Evolutionary conservation across 371 early-diverging fungal species (phyloP).

Genomic region (Saksenaea oblongispora): DNA sequence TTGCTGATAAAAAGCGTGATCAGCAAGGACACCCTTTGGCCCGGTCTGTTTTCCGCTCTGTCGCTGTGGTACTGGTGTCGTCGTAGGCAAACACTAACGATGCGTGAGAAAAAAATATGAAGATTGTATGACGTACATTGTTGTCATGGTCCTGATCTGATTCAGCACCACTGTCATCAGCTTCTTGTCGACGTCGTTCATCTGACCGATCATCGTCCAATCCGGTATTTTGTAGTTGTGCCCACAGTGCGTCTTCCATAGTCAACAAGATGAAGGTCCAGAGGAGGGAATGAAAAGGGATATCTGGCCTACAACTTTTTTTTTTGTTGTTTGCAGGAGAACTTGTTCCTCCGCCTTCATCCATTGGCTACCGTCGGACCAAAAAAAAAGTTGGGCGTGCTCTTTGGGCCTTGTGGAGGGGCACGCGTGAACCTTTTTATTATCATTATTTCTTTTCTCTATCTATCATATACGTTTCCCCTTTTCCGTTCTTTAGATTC

Average conservation of each 20-base stretch:
- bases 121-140: not conserved
- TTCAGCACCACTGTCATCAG: constrained; percentile 18
- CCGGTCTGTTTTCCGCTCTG: constrained; percentile 53
- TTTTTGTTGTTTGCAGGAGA: not conserved
- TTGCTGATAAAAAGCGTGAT: constrained; percentile 47
- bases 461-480: constrained; percentile 16
- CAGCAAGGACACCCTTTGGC: constrained; percentile 61
- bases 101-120: not conserved
- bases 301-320: not conserved
- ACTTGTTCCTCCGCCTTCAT: not conserved
- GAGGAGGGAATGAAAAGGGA: not conserved
- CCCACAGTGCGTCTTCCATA: constrained; percentile 43
- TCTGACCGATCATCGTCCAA: constrained; percentile 21
- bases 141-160: constrained; percentile 12
- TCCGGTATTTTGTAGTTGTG: constrained; percentile 28
- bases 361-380: not conserved
- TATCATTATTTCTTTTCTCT: constrained; percentile 2
- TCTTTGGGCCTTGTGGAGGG: not conserved
- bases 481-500: constrained; percentile 10
- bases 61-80: not conserved
- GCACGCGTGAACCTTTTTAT: constrained; percentile 6
- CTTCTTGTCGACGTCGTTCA: constrained; percentile 17
- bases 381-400: not conserved
- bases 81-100: not conserved
- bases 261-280: not conserved